These are phyloP conservation scores for Aureococcus anophagefferens DNA, from an alignment of 108 stramenopile genomes.

Conservation along the genomic window DNA sequence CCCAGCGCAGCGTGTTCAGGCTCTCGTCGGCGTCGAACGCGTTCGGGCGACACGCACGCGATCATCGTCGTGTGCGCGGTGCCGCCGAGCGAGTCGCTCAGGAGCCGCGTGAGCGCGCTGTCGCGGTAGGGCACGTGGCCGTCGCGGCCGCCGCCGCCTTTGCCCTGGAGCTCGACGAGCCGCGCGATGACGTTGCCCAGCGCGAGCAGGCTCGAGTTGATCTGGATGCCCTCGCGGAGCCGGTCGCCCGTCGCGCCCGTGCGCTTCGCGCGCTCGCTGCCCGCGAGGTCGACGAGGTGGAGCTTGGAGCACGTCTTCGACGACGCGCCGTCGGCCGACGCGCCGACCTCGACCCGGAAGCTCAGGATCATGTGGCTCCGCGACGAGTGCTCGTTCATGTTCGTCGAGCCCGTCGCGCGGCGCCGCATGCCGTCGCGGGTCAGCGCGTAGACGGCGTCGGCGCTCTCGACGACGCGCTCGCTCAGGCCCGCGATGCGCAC, in stretches of 20 bases:
- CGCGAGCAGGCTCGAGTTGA: constrained; percentile 24
- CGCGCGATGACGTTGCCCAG: constrained; percentile 28
- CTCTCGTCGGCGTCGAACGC: constrained; percentile 66
- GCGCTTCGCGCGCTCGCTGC: constrained; percentile 23
- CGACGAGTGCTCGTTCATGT: constrained; percentile 67
- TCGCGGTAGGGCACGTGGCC: constrained; percentile 88
- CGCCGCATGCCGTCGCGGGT: constrained; percentile 66
- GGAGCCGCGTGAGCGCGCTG: constrained; percentile 71
- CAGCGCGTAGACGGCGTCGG: constrained; percentile 70
- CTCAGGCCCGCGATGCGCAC: constrained; percentile 77
- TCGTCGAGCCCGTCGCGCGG: constrained; percentile 78
- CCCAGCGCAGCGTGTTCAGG: constrained; percentile 72
- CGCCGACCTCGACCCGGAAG: constrained; percentile 45
- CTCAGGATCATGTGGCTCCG: constrained; percentile 68
- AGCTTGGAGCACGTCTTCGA: constrained; percentile 4
- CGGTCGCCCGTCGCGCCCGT: constrained; percentile 24
- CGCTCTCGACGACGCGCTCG: constrained; percentile 51
- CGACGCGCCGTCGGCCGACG: constrained; percentile 1
- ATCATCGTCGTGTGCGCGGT: constrained; percentile 84
- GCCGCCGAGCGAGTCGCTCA: constrained; percentile 64
- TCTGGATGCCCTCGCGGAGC: constrained; percentile 25
- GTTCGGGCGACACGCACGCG: constrained; percentile 83
- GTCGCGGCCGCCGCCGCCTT: constrained; percentile 26
- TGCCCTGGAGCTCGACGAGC: neutral
- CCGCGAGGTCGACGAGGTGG: constrained; percentile 34